These are phyloP conservation scores for Suhomyces anneliseae DNA, from an alignment of 1,139 yeast genomes.

Conservation along the genomic window DNA sequence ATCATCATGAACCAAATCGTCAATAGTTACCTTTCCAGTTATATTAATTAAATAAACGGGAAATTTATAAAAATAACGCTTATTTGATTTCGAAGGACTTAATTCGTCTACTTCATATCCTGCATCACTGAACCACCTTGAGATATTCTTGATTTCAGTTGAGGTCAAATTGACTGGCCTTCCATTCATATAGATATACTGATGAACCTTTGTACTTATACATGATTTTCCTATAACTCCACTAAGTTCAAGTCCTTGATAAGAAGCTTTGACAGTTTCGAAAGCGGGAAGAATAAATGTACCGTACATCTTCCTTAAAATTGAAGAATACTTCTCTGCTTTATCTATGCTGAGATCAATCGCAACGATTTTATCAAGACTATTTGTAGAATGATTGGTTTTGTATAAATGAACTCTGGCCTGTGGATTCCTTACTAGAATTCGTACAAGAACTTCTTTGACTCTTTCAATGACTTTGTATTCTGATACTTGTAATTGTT, in stretches of 20 bases:
- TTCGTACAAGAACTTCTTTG: neutral
- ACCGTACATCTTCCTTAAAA: slow-evolving; percentile 23
- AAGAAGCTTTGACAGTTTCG: slow-evolving; percentile 22
- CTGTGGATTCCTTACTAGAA: neutral
- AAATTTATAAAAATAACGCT: slow-evolving; percentile 25
- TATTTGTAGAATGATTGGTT: neutral
- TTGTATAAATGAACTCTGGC: neutral
- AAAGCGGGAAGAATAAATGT: slow-evolving; percentile 13
- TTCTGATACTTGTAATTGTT: slow-evolving; percentile 22
- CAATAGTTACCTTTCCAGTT: slow-evolving; percentile 17
- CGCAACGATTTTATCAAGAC: neutral
- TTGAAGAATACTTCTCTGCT: slow-evolving; percentile 20
- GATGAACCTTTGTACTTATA: slow-evolving; percentile 37
- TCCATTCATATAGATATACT: slow-evolving; percentile 49
- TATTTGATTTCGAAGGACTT: slow-evolving; percentile 23
- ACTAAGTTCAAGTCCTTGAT: slow-evolving; percentile 23
- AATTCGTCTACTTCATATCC: slow-evolving; percentile 15
- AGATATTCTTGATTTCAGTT: slow-evolving; percentile 27
- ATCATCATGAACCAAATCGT: slow-evolving; percentile 14
- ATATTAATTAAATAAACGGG: slow-evolving; percentile 44
- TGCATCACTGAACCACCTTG: slow-evolving; percentile 23
- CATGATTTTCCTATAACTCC: slow-evolving; percentile 33
- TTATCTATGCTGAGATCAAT: neutral
- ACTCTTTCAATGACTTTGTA: slow-evolving; percentile 24
- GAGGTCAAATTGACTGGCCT: slow-evolving; percentile 24